These are phyloP conservation scores for Wickerhamiella bombiphila DNA, from an alignment of 805 yeast genomes.

Conservation along the genomic window DNA sequence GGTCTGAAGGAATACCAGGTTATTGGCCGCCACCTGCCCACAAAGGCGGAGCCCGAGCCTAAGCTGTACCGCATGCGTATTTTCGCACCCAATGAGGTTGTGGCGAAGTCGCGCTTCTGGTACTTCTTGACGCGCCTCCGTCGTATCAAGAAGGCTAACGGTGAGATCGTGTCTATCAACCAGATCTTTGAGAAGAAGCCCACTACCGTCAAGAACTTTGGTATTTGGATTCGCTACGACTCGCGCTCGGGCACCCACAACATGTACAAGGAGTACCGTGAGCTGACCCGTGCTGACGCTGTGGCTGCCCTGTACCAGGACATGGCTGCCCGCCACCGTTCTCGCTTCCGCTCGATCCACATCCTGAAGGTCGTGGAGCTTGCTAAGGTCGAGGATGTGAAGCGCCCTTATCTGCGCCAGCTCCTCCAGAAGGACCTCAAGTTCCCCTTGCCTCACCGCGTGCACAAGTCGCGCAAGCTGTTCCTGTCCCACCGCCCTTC, in stretches of 20 bases:
- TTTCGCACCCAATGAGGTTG: constrained; percentile 97
- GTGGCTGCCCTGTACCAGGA: constrained; percentile 98
- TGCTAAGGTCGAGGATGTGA: constrained; percentile 93
- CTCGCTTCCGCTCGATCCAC: constrained; percentile 99
- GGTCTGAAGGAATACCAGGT: constrained; percentile 97
- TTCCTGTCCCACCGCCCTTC: constrained; percentile 90
- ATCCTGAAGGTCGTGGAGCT: constrained; percentile 98
- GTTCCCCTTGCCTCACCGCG: constrained; percentile 99
- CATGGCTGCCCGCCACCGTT: constrained; percentile 99
- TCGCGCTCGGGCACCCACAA: constrained; percentile 99
- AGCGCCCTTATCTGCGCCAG: constrained; percentile 98
- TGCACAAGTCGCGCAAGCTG: constrained; percentile 75
- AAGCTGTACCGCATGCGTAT: constrained; percentile 99
- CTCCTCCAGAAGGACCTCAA: constrained; percentile 87
- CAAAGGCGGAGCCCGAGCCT: constrained; percentile 98
- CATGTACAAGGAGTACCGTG: constrained; percentile 99
- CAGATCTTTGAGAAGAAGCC: constrained; percentile 88
- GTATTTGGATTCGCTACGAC: constrained; percentile 99
- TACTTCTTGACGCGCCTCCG: constrained; percentile 98
- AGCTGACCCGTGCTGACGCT: constrained; percentile 97
- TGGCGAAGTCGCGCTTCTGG: constrained; percentile 99
- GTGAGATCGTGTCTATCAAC: constrained; percentile 95
- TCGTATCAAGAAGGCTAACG: constrained; percentile 99
- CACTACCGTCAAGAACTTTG: constrained; percentile 98
- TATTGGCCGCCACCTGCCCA: constrained; percentile 99